These are phyloP conservation scores for Dictyostelium intermedium DNA, from an alignment of 78 protist species.

Conservation along the genomic window DNA sequence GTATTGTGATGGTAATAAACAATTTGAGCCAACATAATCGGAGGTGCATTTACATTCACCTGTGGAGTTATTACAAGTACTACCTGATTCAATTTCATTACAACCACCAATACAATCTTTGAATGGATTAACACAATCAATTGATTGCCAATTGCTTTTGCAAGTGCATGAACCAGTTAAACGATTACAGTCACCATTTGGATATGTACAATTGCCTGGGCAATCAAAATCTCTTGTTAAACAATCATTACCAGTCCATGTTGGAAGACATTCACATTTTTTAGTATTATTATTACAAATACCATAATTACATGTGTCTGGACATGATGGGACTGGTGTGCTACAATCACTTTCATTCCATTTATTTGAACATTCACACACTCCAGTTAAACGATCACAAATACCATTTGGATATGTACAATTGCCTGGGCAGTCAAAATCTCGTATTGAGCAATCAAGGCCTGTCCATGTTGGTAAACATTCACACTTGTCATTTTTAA, in stretches of 20 bases:
- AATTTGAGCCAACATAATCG: background rate
- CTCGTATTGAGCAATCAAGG: background rate
- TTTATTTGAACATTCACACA: background rate
- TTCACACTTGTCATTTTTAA: background rate
- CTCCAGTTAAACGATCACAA: background rate
- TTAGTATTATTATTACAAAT: background rate
- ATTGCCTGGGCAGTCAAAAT: background rate
- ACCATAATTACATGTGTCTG: background rate
- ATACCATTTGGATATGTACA: background rate
- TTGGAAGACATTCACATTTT: background rate
- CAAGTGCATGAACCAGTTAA: background rate
- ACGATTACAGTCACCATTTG: background rate
- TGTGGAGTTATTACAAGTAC: background rate
- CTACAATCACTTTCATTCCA: background rate
- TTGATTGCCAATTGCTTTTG: background rate
- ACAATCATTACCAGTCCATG: background rate
- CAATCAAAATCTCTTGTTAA: background rate
- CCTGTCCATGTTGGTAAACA: background rate
- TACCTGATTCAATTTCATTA: background rate
- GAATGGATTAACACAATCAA: background rate
- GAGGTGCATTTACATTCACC: background rate
- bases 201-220: background rate
- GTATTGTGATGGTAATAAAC: background rate
- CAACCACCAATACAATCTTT: background rate
- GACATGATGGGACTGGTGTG: background rate